A percentile compares a stretch with the other conserved stretches of the same genome.
Evolutionary conservation across 2,329 filamentous ascomycete species (phyloP).

Genomic region (Albifimbria verrucaria): DNA sequence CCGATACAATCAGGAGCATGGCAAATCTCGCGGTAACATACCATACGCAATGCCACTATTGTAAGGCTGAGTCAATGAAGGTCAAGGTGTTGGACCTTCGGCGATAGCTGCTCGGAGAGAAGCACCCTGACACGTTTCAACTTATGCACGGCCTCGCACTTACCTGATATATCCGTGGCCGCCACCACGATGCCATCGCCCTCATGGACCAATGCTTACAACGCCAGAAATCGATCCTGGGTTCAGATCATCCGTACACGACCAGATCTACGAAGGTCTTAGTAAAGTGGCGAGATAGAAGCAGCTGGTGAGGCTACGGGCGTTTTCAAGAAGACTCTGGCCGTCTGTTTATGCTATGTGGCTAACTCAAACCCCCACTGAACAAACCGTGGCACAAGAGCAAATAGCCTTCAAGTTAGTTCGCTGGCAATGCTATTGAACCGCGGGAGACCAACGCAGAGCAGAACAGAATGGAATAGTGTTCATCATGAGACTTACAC

Average conservation of each 20-base stretch:
- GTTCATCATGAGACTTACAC: not conserved
- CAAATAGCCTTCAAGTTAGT: no score
- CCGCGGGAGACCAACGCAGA: no score
- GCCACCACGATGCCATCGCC: not conserved
- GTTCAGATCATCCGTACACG: not conserved
- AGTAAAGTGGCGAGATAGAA: not conserved
- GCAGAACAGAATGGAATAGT: no score
- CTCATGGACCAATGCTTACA: not conserved
- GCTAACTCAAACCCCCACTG: no score
- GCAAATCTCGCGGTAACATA: slow-evolving; percentile 10
- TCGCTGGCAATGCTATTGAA: no score
- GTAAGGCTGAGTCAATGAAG: slow-evolving; percentile 11
- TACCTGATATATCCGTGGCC: not conserved
- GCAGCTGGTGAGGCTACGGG: no score
- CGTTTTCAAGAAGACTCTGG: no score
- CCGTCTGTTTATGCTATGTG: no score
- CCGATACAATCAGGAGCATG: no score
- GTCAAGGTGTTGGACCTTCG: slow-evolving; percentile 9
- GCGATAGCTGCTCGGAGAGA: slow-evolving; percentile 15
- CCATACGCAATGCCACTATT: slow-evolving; percentile 12
- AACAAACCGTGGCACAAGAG: no score
- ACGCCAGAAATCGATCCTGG: not conserved
- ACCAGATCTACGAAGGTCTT: not conserved
- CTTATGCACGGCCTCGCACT: not conserved
- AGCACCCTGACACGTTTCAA: slow-evolving; percentile 9